Evolutionary conservation across 345 rosid genomes (phyloP).

Genomic region (Laguncularia racemosa): DNA sequence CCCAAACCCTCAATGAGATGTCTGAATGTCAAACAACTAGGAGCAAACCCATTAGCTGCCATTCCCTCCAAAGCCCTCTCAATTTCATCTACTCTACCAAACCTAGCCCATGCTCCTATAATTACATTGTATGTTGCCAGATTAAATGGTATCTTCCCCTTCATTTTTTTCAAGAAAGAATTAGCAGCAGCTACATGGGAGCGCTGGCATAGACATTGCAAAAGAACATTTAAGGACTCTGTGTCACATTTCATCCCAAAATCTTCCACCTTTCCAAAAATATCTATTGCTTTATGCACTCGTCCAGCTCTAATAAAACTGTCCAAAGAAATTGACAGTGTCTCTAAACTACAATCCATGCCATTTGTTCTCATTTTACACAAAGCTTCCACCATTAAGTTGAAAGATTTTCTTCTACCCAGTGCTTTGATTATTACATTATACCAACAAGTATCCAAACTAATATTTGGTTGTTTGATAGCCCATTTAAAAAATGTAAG

Average conservation of each 20-base stretch:
- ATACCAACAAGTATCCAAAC: slow-evolving; percentile 38
- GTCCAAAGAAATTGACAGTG: slow-evolving; percentile 47
- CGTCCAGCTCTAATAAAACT: slow-evolving; percentile 43
- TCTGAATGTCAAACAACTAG: slow-evolving; percentile 49
- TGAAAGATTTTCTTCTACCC: slow-evolving; percentile 65
- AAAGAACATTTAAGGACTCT: slow-evolving; percentile 54
- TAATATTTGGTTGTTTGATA: slow-evolving; percentile 36
- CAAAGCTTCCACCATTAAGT: slow-evolving; percentile 38
- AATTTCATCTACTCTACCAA: slow-evolving; percentile 49
- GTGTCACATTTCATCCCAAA: slow-evolving; percentile 46
- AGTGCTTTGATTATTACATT: slow-evolving; percentile 53
- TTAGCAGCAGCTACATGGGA: slow-evolving; percentile 63
- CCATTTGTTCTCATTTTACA: slow-evolving; percentile 30
- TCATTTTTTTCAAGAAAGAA: slow-evolving; percentile 43
- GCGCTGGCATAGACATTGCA: slow-evolving; percentile 58
- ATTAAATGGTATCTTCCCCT: slow-evolving; percentile 43
- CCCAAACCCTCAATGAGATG: slow-evolving; percentile 68
- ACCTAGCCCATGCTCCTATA: slow-evolving; percentile 72
- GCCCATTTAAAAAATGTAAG: slow-evolving; percentile 74
- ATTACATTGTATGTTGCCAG: slow-evolving; percentile 47
- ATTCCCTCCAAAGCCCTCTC: slow-evolving; percentile 55
- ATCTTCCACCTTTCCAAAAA: slow-evolving; percentile 41
- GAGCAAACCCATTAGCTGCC: slow-evolving; percentile 46
- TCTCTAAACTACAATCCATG: slow-evolving; percentile 30
- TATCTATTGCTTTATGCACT: slow-evolving; percentile 44